Conservation (phyloP, 257 asterid genomes). For the Ligustrum vulgare region DNA sequence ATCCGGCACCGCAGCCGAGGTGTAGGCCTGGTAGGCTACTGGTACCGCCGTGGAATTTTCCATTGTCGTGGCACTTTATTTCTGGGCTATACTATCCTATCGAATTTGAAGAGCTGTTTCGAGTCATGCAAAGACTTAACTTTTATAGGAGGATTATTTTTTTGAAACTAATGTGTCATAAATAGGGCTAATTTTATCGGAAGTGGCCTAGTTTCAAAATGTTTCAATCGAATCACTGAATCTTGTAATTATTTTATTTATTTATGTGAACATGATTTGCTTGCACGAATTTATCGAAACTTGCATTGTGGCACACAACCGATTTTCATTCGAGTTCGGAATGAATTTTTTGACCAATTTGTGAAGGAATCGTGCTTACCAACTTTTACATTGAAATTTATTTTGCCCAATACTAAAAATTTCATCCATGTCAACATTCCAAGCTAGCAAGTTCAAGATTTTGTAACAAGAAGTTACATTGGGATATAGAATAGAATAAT, state of each 20-base stretch:
- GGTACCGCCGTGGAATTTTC: constrained; percentile 40
- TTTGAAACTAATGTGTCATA: background rate
- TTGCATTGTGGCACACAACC: no score
- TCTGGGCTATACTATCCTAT: background rate
- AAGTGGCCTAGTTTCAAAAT: background rate
- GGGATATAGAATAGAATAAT: no score
- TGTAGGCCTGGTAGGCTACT: constrained; percentile 45
- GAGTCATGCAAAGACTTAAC: background rate
- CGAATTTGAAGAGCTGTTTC: background rate
- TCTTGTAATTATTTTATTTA: no score
- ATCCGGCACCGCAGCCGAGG: constrained; percentile 45
- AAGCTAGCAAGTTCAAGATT: no score
- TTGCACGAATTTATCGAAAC: no score
- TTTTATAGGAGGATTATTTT: background rate
- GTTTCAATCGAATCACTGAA: background rate
- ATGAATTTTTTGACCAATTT: no score
- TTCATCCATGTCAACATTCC: no score
- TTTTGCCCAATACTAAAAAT: no score
- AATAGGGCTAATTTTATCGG: background rate
- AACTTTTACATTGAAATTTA: no score
- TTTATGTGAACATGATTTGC: no score
- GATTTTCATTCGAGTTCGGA: no score
- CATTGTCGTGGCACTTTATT: constrained; percentile 7
- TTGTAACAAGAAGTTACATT: no score
- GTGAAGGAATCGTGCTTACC: background rate